Percentiles rank a stretch among this genome's conserved stretches.
These are phyloP conservation scores for Boletus coccyginus DNA, from an alignment of 768 basidiomycete species.

Conservation along the genomic window DNA sequence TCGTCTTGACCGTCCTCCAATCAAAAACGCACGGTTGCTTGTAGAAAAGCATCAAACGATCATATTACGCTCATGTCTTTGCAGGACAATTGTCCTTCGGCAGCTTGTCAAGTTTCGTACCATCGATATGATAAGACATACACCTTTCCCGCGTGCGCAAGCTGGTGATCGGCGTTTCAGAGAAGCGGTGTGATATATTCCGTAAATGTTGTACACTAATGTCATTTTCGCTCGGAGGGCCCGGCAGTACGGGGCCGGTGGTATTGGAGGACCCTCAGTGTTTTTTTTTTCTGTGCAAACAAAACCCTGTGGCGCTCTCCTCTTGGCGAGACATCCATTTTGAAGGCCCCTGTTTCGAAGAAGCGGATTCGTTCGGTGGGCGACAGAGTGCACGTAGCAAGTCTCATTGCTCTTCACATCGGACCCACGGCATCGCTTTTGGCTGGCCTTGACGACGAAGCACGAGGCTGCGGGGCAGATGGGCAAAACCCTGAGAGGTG, in stretches of 20 bases:
- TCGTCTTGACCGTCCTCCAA: not conserved
- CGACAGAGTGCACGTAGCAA: not conserved
- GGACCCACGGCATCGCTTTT: not conserved
- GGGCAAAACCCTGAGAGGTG: not conserved
- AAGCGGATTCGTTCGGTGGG: not conserved
- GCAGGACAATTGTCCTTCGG: not conserved
- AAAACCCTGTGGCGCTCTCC: slow-evolving; percentile 20
- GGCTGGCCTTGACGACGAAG: not conserved
- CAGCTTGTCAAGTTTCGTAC: not conserved
- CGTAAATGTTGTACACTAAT: slow-evolving; percentile 17
- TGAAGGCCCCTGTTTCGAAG: slow-evolving; percentile 11
- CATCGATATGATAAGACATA: not conserved
- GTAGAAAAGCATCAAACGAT: not conserved
- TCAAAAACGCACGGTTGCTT: not conserved
- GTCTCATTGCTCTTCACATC: not conserved
- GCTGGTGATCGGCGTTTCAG: slow-evolving; percentile 14
- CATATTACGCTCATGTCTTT: not conserved
- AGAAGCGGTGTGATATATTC: not conserved
- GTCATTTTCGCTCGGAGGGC: not conserved
- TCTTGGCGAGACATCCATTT: not conserved
- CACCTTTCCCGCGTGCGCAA: slow-evolving; percentile 1
- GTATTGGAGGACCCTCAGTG: too few species aligned
- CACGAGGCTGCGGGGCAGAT: slow-evolving; percentile 1
- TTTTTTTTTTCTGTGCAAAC: not conserved
- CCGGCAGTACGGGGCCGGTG: too few species aligned